A percentile compares a stretch with the other conserved stretches of the same genome.
Evolutionary conservation across 1,284 basidiomycete genomes (phyloP).

Genomic region (Papiliotrema flavescens): DNA sequence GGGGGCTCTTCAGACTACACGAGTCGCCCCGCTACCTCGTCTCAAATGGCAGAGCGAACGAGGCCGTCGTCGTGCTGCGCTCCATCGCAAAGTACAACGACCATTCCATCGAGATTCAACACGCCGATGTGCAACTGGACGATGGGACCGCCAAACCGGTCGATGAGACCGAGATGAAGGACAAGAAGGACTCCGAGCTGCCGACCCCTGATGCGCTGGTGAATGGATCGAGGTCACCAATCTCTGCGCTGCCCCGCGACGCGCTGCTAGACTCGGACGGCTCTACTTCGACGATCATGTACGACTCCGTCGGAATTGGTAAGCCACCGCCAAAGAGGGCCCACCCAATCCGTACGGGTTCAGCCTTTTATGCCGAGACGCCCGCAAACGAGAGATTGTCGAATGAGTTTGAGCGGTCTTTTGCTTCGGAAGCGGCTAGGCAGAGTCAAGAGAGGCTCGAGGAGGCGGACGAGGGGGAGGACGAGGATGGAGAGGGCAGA

Average conservation of each 20-base stretch:
- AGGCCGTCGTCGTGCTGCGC: constrained; percentile 75
- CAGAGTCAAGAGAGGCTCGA: background rate
- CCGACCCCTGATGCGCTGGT: constrained; percentile 6
- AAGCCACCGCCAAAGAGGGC: constrained; percentile 7
- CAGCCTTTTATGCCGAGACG: constrained; percentile 27
- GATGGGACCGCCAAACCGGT: constrained; percentile 3
- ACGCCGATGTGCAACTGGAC: constrained; percentile 60
- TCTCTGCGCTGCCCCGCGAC: constrained; percentile 5
- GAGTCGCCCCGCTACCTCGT: constrained; percentile 92
- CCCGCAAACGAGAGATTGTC: background rate
- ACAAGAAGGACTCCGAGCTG: constrained; percentile 15
- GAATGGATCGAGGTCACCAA: constrained; percentile 8
- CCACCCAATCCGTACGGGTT: constrained; percentile 25
- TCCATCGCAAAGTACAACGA: constrained; percentile 83
- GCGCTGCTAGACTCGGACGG: background rate
- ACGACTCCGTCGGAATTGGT: constrained; percentile 26
- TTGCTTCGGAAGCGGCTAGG: constrained; percentile 7
- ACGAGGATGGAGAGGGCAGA: constrained; percentile 3
- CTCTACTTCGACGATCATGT: constrained; percentile 8
- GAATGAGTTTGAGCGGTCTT: constrained; percentile 27
- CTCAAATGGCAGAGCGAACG: constrained; percentile 71
- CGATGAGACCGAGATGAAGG: background rate
- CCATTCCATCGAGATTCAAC: constrained; percentile 60
- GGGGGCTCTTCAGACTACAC: constrained; percentile 82
- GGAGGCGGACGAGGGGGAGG: constrained; percentile 7